Base-by-base conservation (phyloP, 169 alveolate species). In the Neospora caninum region DNA sequence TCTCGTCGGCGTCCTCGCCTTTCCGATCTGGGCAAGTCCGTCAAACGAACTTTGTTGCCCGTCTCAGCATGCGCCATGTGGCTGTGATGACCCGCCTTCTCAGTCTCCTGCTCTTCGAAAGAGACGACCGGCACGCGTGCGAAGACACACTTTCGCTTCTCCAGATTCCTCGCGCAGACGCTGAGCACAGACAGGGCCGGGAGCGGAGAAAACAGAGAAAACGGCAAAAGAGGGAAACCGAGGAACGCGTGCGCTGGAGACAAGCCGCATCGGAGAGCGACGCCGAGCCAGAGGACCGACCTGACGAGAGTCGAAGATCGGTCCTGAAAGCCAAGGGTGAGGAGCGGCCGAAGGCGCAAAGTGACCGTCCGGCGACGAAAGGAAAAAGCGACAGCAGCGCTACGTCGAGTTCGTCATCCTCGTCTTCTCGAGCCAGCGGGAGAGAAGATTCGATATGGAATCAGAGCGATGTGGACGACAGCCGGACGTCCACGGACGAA, bases 81-180 rank as follows among this genome's bases (percentile, higher is more conserved):
- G 86, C 93, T 10, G 87, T 70, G 41, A 49, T 89, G 73, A 70
- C 93, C 29, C 93, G 93, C 43, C 88, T 89, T 49, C 88, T 89
- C 67, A 70, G 87, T 41, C 88, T 89, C 53, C 88, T 89, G 41
- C 69, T 89, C 34, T 78, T 89, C 7, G 93, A 89, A 42, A 22
- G 87, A 67, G 93, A 89, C 49, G 93, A 89, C 27, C 93, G 93
- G 70, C 93, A 58, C 45, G 93, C 93, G 25, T 89, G 93, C 49
- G 82, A 78, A 39, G 82, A 78, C 78, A 89, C 87, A 38, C 88
- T 89, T 10, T 67, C 87, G 67, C 86, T 89, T 34, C 69, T 89
- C 41, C 93, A 70, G 43, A 43, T 70, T 69, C 38, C 93, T 41
- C 25, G 88, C 78, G 36, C 73, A 42, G 80, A 45, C 84, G 58